Evolutionary conservation across 352 stramenopile genomes (phyloP).

Genomic region (Globisporangium orthogonon): DNA sequence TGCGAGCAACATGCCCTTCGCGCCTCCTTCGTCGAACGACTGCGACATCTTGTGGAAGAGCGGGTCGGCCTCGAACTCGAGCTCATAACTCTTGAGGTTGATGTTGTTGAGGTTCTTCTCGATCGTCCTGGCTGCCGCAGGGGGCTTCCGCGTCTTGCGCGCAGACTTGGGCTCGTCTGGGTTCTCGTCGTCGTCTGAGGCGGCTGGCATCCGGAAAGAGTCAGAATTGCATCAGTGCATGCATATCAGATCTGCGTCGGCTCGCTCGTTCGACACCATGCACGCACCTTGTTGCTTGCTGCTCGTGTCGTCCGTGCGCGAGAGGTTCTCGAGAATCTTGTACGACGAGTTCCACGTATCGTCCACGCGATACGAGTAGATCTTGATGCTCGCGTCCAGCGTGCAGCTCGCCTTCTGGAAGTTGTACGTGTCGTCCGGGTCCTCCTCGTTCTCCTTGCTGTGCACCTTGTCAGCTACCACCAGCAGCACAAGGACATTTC

Average conservation of each 20-base stretch:
- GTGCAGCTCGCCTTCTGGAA: conserved; percentile 98
- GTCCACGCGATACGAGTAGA: conserved; percentile 98
- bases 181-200: conserved; percentile 22
- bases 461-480: not conserved
- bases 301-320: conserved; percentile 57
- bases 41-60: conserved; percentile 93
- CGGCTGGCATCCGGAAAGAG: conserved; percentile 2
- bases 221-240: not conserved
- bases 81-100: conserved; percentile 82
- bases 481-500: not conserved
- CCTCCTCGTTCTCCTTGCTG: conserved; percentile 24
- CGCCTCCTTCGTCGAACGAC: conserved; percentile 89
- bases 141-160: conserved; percentile 40
- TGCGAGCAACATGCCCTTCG: conserved; percentile 90
- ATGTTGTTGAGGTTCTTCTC: conserved; percentile 88
- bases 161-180: conserved; percentile 18
- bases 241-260: no score
- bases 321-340: conserved; percentile 97
- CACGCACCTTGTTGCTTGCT: conserved; percentile 27
- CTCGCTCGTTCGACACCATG: not conserved
- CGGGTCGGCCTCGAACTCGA: conserved; percentile 85
- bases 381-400: conserved; percentile 98
- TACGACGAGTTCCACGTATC: conserved; percentile 96
- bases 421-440: conserved; percentile 81
- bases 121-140: conserved; percentile 55